phyloP scores from a whole-genome alignment of 345 rosid genomes.

The Dipteronia dyeriana region DNA sequence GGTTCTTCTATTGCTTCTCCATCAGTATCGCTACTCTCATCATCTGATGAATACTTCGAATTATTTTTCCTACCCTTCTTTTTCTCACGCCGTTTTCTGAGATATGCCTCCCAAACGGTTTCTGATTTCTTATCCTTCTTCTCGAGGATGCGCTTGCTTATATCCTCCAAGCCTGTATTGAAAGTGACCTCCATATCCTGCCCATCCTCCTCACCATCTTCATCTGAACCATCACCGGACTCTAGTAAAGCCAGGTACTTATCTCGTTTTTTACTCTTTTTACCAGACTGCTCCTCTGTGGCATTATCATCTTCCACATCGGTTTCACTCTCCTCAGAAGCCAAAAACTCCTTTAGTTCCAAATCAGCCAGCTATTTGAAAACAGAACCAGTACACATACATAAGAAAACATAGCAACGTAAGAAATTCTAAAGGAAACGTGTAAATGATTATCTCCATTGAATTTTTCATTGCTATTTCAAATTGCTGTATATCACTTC shows the following conservation, averaged over 20 bases:
- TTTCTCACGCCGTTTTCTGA: constrained; percentile 66
- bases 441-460: neutral
- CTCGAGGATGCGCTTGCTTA: constrained; percentile 73
- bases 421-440: neutral
- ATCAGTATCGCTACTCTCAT: constrained; percentile 47
- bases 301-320: constrained; percentile 49
- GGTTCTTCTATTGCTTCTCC: constrained; percentile 40
- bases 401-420: constrained; percentile 5
- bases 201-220: constrained; percentile 51
- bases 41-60: constrained; percentile 56
- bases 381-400: constrained; percentile 25
- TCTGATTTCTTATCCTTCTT: constrained; percentile 73
- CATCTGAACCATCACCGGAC: constrained; percentile 68
- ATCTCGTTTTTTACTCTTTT: constrained; percentile 50
- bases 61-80: constrained; percentile 64
- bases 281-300: constrained; percentile 37
- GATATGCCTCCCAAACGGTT: constrained; percentile 73
- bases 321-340: constrained; percentile 77
- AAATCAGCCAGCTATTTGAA: constrained; percentile 64
- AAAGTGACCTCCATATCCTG: constrained; percentile 95
- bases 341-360: constrained; percentile 83
- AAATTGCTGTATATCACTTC: neutral
- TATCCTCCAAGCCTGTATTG: constrained; percentile 85
- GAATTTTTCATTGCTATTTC: neutral
- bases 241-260: constrained; percentile 64